These are phyloP conservation scores for Yamadazyma siamensis DNA, from an alignment of 1,139 yeast genomes.

Conservation along the genomic window DNA sequence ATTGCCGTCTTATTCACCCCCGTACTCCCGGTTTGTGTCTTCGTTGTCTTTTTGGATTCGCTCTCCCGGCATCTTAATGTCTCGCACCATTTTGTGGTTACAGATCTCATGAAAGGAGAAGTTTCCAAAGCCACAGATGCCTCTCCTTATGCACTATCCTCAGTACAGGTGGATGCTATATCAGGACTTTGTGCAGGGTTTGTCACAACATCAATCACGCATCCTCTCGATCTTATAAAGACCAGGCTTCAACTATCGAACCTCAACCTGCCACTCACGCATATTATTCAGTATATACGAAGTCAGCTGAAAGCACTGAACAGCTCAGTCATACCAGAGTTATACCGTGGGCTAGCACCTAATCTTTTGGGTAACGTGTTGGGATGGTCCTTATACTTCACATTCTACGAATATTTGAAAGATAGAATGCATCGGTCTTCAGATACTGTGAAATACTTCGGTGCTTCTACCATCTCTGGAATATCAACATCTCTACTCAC, in stretches of 20 bases:
- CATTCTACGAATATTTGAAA: constrained; percentile 63
- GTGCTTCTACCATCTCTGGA: constrained; percentile 59
- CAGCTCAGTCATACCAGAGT: constrained; percentile 13
- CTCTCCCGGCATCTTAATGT: too few species aligned
- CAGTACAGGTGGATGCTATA: constrained; percentile 42
- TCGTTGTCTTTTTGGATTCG: neutral
- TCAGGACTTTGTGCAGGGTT: constrained; percentile 87
- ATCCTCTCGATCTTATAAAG: constrained; percentile 86
- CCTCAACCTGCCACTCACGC: constrained; percentile 4
- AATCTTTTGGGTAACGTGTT: constrained; percentile 78
- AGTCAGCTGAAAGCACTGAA: constrained; percentile 3
- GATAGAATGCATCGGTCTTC: constrained; percentile 16
- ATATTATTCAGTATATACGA: constrained; percentile 5
- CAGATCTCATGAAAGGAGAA: too few species aligned
- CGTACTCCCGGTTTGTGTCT: constrained; percentile 2
- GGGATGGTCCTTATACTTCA: constrained; percentile 89
- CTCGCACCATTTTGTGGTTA: too few species aligned
- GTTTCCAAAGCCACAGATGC: too few species aligned
- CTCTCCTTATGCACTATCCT: neutral
- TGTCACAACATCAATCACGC: constrained; percentile 73
- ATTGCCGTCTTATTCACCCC: neutral
- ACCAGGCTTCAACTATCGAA: constrained; percentile 62
- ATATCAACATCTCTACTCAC: constrained; percentile 69
- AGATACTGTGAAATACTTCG: constrained; percentile 30
- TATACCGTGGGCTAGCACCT: constrained; percentile 78